These are phyloP conservation scores for Fusarium gaditjirri DNA, from an alignment of 2,329 filamentous ascomycete genomes.

Conservation along the genomic window DNA sequence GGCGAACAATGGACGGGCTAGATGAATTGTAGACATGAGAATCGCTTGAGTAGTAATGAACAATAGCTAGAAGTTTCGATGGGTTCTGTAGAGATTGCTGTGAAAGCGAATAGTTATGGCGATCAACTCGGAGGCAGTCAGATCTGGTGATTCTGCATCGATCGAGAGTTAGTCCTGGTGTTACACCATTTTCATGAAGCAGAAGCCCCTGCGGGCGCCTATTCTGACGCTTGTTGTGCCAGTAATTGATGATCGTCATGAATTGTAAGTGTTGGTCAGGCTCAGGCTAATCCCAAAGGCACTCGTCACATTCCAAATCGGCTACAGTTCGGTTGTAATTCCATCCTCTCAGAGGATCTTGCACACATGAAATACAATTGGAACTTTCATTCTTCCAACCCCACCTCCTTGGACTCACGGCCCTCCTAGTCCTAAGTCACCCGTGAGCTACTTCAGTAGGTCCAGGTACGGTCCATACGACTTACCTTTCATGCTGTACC, in stretches of 20 bases:
- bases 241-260: constrained; percentile 8
- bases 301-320: background rate
- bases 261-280: background rate
- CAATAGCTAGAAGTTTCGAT: background rate
- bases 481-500: background rate
- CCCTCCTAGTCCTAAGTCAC: background rate
- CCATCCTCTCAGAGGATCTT: background rate
- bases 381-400: background rate
- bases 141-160: background rate
- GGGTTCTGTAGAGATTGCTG: background rate
- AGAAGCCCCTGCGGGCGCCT: background rate
- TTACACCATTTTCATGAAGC: background rate
- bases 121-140: background rate
- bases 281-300: background rate
- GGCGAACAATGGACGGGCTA: constrained; percentile 45
- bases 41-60: constrained; percentile 2
- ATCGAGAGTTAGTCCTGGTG: background rate
- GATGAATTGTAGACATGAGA: constrained; percentile 31
- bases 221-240: background rate
- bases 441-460: background rate
- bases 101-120: background rate
- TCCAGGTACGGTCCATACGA: background rate
- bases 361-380: background rate
- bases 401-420: constrained; percentile 22
- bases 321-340: constrained; percentile 8